A percentile compares a stretch with the other conserved stretches of the same genome.
Conservation (phyloP, 202 grass and related monocot genomes). For the Dendrocalamus latiflorus region DNA sequence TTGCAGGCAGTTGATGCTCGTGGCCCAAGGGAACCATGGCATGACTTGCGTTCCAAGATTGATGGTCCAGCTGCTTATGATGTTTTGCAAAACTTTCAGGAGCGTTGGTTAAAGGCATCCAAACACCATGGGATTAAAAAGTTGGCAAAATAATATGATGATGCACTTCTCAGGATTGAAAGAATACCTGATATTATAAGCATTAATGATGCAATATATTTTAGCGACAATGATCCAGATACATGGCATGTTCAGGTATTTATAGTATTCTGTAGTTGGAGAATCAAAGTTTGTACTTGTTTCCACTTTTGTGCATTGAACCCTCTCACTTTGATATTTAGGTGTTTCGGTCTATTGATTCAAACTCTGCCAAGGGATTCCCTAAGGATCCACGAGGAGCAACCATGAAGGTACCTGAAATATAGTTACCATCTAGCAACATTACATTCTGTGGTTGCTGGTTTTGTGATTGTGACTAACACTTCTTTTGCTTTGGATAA, state of each 20-base stretch:
- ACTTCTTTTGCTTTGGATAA: no score
- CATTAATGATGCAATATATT: conserved; percentile 50
- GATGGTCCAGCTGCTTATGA: no score
- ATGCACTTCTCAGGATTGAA: conserved; percentile 65
- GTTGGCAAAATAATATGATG: conserved; percentile 59
- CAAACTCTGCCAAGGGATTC: conserved; percentile 80
- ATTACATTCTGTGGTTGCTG: conserved; percentile 11
- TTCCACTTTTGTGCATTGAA: neutral
- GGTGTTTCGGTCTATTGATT: conserved; percentile 89
- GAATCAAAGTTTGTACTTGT: neutral
- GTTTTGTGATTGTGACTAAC: no score
- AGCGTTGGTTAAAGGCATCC: conserved; percentile 49
- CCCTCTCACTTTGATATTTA: conserved; percentile 12
- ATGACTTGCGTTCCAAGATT: no score
- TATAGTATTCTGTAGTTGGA: neutral
- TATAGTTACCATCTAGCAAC: neutral
- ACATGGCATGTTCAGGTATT: conserved; percentile 90
- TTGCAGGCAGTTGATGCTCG: no score
- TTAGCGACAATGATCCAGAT: conserved; percentile 71
- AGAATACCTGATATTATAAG: conserved; percentile 62
- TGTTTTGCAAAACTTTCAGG: no score
- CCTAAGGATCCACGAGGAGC: conserved; percentile 78
- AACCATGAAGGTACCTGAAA: conserved; percentile 56
- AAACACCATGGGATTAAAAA: conserved; percentile 89
- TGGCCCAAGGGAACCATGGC: no score